phyloP scores from a whole-genome alignment of 169 alveolate species.

The Cryptosporidium sp. region DNA sequence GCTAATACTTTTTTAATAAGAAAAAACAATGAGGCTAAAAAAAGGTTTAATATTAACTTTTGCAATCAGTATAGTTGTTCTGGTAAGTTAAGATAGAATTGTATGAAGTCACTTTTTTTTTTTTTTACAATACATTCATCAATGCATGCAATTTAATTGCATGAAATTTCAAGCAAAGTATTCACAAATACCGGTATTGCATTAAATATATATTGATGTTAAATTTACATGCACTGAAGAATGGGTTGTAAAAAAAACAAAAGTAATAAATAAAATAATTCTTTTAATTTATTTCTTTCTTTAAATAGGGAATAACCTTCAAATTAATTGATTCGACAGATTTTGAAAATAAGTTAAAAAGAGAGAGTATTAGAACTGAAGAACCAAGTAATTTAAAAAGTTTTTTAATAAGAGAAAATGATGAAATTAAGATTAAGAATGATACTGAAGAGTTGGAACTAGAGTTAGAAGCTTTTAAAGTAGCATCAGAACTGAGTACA shows the following conservation, averaged over 20 bases:
- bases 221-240: not conserved
- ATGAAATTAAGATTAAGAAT: not conserved
- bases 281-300: too few species aligned
- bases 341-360: not conserved
- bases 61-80: not conserved
- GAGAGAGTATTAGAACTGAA: not conserved
- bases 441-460: not conserved
- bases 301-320: not conserved
- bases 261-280: too few species aligned
- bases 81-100: not conserved
- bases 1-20: too few species aligned
- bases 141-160: not conserved
- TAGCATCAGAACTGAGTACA: conserved; percentile 17
- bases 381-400: too few species aligned
- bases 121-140: not conserved
- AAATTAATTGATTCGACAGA: not conserved
- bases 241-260: too few species aligned
- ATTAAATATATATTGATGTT: too few species aligned
- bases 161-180: not conserved
- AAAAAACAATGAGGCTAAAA: not conserved
- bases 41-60: not conserved
- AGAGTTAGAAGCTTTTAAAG: conserved; percentile 44
- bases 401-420: not conserved
- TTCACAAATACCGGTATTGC: not conserved
- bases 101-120: too few species aligned